phyloP scores from a whole-genome alignment of 805 yeast genomes.

The Sungouiozyma intestinalis region DNA sequence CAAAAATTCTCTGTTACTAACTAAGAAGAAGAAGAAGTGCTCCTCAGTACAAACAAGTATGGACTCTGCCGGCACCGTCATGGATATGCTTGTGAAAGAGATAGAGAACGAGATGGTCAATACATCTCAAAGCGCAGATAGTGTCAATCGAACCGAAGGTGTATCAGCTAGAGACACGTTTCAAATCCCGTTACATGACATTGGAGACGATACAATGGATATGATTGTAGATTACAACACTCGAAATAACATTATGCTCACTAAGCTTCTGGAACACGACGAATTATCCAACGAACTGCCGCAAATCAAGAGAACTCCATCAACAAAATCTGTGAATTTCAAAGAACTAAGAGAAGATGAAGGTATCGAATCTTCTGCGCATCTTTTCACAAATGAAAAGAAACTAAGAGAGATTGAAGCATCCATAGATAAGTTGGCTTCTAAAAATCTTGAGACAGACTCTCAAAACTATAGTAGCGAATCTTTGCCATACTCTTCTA shows the following conservation, averaged over 20 bases:
- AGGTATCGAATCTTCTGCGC: neutral
- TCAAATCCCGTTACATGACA: slow-evolving; percentile 20
- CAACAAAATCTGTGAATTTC: slow-evolving; percentile 11
- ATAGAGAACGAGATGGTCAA: slow-evolving; percentile 23
- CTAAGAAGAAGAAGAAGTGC: neutral
- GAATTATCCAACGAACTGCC: slow-evolving; percentile 11
- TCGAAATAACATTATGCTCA: slow-evolving; percentile 1
- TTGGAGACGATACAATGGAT: slow-evolving; percentile 28
- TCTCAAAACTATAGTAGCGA: neutral
- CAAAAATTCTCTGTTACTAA: no score
- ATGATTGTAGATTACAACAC: slow-evolving; percentile 23
- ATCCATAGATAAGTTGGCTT: neutral
- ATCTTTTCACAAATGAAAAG: neutral
- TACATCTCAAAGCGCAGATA: slow-evolving; percentile 3
- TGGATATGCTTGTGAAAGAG: slow-evolving; percentile 23
- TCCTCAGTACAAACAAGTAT: neutral
- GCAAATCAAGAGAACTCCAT: slow-evolving; percentile 11
- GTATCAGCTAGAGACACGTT: neutral
- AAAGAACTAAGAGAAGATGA: neutral
- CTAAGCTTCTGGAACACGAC: neutral
- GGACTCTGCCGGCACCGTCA: slow-evolving; percentile 8
- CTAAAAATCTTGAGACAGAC: neutral
- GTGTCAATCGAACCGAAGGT: neutral
- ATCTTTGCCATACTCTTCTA: neutral
- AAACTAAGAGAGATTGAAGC: neutral